Evolutionary conservation across 1,284 basidiomycete genomes (phyloP).

Genomic region (Marasmius oreades): DNA sequence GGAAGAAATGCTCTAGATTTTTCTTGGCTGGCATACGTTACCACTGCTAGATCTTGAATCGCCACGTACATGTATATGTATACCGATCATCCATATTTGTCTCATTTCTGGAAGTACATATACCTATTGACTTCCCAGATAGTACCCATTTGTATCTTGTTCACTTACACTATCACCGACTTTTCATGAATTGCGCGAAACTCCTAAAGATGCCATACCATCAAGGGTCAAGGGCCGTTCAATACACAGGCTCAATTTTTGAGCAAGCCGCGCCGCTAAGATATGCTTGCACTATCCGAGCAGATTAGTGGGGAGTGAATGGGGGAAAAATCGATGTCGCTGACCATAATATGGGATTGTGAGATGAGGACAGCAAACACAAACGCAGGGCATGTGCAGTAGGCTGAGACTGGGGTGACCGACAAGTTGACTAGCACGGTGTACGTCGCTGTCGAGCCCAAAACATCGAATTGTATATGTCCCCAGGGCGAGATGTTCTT

Average conservation of each 20-base stretch:
- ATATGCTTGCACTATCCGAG: slow-evolving; percentile 68
- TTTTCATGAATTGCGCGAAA: slow-evolving; percentile 16
- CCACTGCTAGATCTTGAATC: too few species aligned
- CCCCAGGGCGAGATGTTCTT: slow-evolving; percentile 56
- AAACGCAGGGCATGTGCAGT: slow-evolving; percentile 76
- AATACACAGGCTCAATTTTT: slow-evolving; percentile 46
- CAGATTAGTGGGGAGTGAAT: not conserved
- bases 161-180: too few species aligned
- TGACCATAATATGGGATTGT: slow-evolving; percentile 62
- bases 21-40: not conserved
- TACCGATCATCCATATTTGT: not conserved
- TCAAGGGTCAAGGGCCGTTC: slow-evolving; percentile 44
- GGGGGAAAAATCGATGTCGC: slow-evolving; percentile 12
- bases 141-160: too few species aligned
- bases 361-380: slow-evolving; percentile 56
- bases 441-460: slow-evolving; percentile 62
- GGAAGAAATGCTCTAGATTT: slow-evolving; percentile 19
- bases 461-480: slow-evolving; percentile 57
- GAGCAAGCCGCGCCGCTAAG: slow-evolving; percentile 59
- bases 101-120: not conserved
- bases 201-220: slow-evolving; percentile 40
- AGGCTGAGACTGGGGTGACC: slow-evolving; percentile 39
- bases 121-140: too few species aligned
- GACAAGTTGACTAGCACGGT: slow-evolving; percentile 53
- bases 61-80: too few species aligned